A percentile compares a stretch with the other conserved stretches of the same genome.
Evolutionary conservation across 2,329 filamentous ascomycete genomes (phyloP).

Genomic region (Colletotrichum godetiae): DNA sequence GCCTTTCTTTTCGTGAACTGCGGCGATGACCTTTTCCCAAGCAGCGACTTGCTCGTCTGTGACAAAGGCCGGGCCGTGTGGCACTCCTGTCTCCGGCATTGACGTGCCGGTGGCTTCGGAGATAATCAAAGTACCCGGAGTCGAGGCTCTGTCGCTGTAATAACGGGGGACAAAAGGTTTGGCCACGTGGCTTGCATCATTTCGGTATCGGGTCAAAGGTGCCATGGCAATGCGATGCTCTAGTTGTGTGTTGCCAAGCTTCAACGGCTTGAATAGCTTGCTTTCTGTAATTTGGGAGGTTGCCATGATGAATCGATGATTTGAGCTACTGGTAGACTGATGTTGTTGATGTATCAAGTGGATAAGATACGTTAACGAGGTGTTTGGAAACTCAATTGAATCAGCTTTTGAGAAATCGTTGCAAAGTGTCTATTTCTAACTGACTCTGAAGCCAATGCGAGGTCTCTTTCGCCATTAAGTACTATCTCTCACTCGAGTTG

Average conservation of each 20-base stretch:
- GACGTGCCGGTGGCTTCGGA: slow-evolving; percentile 44
- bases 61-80: slow-evolving; percentile 58
- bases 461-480: neutral
- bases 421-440: neutral
- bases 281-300: slow-evolving; percentile 1
- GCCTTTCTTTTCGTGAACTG: slow-evolving; percentile 42
- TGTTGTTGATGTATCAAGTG: neutral
- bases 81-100: slow-evolving; percentile 36
- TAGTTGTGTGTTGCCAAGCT: slow-evolving; percentile 18
- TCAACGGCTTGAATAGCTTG: slow-evolving; percentile 25
- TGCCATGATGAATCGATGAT: neutral
- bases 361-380: neutral
- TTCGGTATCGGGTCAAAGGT: slow-evolving; percentile 32
- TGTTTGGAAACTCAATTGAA: neutral
- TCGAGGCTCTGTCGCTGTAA: slow-evolving; percentile 42
- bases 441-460: neutral
- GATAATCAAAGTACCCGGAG: slow-evolving; percentile 58
- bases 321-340: too few species aligned
- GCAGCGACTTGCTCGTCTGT: slow-evolving; percentile 40
- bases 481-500: too few species aligned
- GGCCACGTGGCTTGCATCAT: slow-evolving; percentile 21
- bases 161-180: slow-evolving; percentile 41
- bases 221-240: slow-evolving; percentile 28
- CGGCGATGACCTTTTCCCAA: slow-evolving; percentile 41
- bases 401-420: too few species aligned